phyloP scores from a whole-genome alignment of 23 red algal species.

The Gracilaria gracilis region DNA sequence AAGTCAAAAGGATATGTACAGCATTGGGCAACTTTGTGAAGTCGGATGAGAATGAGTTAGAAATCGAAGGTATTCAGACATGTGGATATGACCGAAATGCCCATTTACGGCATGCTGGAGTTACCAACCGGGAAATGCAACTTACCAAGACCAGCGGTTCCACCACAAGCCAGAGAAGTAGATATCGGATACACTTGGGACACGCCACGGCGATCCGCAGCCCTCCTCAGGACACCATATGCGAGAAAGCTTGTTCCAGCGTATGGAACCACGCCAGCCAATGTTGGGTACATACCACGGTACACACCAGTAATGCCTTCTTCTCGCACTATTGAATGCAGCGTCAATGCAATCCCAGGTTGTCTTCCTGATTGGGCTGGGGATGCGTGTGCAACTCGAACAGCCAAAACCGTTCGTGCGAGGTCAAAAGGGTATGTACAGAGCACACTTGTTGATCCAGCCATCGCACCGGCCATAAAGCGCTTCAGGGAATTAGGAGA shows the following conservation, averaged over 20 bases:
- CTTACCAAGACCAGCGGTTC: constrained; percentile 75
- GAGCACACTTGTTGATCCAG: constrained; percentile 89
- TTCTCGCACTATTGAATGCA: constrained; percentile 45
- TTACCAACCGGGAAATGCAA: not conserved
- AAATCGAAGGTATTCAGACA: not conserved
- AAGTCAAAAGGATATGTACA: constrained; percentile 91
- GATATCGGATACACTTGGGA: constrained; percentile 54
- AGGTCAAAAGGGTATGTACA: constrained; percentile 91
- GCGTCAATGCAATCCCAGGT: constrained; percentile 45
- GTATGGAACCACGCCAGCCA: constrained; percentile 95
- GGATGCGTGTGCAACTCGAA: constrained; percentile 33
- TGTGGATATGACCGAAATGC: not conserved
- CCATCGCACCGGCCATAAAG: constrained; percentile 88
- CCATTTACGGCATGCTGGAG: not conserved
- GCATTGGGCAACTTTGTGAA: constrained; percentile 73
- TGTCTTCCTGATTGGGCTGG: not conserved
- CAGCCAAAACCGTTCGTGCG: constrained; percentile 83
- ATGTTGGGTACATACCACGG: constrained; percentile 85
- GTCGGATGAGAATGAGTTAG: not conserved
- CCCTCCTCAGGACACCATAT: constrained; percentile 76
- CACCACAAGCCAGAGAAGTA: constrained; percentile 83
- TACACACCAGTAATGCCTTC: constrained; percentile 80
- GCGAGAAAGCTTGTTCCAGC: constrained; percentile 91
- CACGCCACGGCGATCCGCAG: constrained; percentile 36
- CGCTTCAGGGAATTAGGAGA: constrained; percentile 70